Percentiles rank a stretch among this genome's conserved stretches.
Conservation (phyloP, 2,329 filamentous ascomycete species). For the Sporothrix dimorphospora region DNA sequence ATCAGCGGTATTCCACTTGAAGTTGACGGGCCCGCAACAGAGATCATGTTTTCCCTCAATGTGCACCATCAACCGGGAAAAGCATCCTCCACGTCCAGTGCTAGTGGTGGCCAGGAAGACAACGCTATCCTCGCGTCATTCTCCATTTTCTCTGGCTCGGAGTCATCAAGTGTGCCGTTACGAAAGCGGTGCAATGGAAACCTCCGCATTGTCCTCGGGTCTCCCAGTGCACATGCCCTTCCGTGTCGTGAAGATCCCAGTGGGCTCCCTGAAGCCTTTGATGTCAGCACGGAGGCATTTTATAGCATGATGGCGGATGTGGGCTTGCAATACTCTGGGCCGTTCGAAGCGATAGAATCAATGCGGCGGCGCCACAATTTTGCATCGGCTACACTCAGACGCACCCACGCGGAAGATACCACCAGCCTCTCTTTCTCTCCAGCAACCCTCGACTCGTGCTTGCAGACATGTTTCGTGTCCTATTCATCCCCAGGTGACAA, state of each 20-base stretch:
- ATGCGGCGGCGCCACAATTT: slow-evolving; percentile 45
- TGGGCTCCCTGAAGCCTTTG: slow-evolving; percentile 40
- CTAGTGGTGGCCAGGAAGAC: neutral
- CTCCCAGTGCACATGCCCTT: slow-evolving; percentile 37
- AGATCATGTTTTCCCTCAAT: slow-evolving; percentile 44
- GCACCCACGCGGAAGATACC: slow-evolving; percentile 43
- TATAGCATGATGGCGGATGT: slow-evolving; percentile 48
- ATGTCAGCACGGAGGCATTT: slow-evolving; percentile 42
- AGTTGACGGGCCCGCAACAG: slow-evolving; percentile 41
- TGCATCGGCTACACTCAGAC: slow-evolving; percentile 41
- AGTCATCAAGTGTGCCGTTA: slow-evolving; percentile 42
- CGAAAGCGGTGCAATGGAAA: slow-evolving; percentile 43
- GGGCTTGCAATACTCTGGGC: slow-evolving; percentile 46
- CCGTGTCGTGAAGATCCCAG: slow-evolving; percentile 34
- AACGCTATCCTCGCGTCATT: slow-evolving; percentile 40
- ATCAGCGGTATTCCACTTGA: slow-evolving; percentile 42
- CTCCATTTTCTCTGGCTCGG: slow-evolving; percentile 42
- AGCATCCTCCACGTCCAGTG: neutral
- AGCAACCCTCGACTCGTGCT: slow-evolving; percentile 47
- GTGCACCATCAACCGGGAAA: slow-evolving; percentile 31
- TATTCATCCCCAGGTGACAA: slow-evolving; percentile 47
- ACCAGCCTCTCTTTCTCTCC: slow-evolving; percentile 45
- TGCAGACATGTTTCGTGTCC: slow-evolving; percentile 49
- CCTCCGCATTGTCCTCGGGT: slow-evolving; percentile 42
- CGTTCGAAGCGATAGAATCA: slow-evolving; percentile 43